A percentile compares a stretch with the other conserved stretches of the same genome.
phyloP scores from a whole-genome alignment of 2,329 filamentous ascomycete species.

The Phaeosphaeria sp. region DNA sequence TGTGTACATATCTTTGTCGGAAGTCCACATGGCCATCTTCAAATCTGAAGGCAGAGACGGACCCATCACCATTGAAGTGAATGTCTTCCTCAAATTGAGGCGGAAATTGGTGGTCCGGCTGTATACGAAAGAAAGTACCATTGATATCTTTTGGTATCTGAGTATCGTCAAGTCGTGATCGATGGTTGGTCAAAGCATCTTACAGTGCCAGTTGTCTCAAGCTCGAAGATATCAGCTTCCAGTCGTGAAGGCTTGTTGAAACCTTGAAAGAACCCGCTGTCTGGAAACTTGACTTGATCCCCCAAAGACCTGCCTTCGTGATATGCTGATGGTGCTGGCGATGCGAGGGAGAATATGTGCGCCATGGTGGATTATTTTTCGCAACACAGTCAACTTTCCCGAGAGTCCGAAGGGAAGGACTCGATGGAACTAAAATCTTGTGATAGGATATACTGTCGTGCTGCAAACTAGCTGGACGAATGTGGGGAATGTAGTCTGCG shows the following conservation, averaged over 20 bases:
- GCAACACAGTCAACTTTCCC: not conserved
- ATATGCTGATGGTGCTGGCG: conserved; percentile 32
- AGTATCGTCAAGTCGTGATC: not conserved
- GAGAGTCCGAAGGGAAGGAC: not conserved
- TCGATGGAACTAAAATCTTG: not conserved
- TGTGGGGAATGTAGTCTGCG: conserved; percentile 20
- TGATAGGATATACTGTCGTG: conserved; percentile 11
- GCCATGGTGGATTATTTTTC: conserved; percentile 27
- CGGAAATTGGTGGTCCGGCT: conserved; percentile 59
- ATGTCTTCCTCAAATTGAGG: conserved; percentile 63
- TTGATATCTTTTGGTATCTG: conserved; percentile 52
- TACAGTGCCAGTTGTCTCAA: conserved; percentile 48
- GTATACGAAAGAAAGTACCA: conserved; percentile 54
- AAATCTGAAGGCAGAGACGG: conserved; percentile 52
- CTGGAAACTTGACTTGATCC: conserved; percentile 42
- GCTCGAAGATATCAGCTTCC: conserved; percentile 50
- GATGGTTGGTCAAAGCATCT: not conserved
- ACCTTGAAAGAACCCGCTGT: conserved; percentile 46
- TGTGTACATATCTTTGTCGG: conserved; percentile 53
- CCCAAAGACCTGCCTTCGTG: conserved; percentile 27
- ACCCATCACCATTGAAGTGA: conserved; percentile 56
- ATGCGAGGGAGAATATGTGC: conserved; percentile 43
- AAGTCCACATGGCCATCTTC: conserved; percentile 52
- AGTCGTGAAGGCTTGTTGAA: conserved; percentile 51
- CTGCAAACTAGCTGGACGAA: conserved; percentile 3